Evolutionary conservation across 805 yeast species (phyloP).

Genomic region (Starmerella asiatica): DNA sequence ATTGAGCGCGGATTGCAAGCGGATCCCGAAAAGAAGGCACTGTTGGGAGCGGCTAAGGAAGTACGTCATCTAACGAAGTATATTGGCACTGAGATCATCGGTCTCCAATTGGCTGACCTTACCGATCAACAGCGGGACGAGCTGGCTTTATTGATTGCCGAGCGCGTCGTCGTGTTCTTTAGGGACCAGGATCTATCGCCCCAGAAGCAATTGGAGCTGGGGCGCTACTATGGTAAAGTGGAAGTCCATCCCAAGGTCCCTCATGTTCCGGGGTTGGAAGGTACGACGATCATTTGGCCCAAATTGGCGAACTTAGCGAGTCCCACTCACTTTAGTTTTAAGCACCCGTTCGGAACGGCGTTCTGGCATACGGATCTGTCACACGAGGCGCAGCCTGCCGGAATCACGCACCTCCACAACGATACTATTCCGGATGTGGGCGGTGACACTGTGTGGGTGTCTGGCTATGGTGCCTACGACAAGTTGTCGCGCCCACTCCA

Average conservation of each 20-base stretch:
- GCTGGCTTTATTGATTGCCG: slow-evolving; percentile 36
- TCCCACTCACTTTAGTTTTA: slow-evolving; percentile 22
- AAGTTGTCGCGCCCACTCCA: slow-evolving; percentile 38
- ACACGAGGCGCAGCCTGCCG: slow-evolving; percentile 64
- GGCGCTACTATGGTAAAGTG: slow-evolving; percentile 35
- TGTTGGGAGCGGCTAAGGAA: slow-evolving; percentile 32
- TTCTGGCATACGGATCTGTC: slow-evolving; percentile 66
- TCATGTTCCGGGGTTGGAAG: slow-evolving; percentile 32
- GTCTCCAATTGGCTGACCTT: slow-evolving; percentile 34
- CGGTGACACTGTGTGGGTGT: slow-evolving; percentile 48
- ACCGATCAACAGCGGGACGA: slow-evolving; percentile 36
- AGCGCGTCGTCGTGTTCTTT: slow-evolving; percentile 41
- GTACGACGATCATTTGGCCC: slow-evolving; percentile 28
- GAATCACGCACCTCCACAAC: slow-evolving; percentile 51
- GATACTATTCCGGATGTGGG: slow-evolving; percentile 42
- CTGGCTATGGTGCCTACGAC: slow-evolving; percentile 43
- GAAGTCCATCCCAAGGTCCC: slow-evolving; percentile 30
- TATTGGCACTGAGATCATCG: slow-evolving; percentile 39
- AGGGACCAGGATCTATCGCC: slow-evolving; percentile 35
- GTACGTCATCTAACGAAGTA: slow-evolving; percentile 34
- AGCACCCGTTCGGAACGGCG: slow-evolving; percentile 22
- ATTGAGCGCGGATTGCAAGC: slow-evolving; percentile 29
- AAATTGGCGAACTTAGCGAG: slow-evolving; percentile 41
- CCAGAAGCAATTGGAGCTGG: slow-evolving; percentile 33
- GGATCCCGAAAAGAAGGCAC: slow-evolving; percentile 33